Base-by-base conservation (phyloP, 495 filamentous ascomycete genomes). In the Rostrohypoxylon terebratum region DNA sequence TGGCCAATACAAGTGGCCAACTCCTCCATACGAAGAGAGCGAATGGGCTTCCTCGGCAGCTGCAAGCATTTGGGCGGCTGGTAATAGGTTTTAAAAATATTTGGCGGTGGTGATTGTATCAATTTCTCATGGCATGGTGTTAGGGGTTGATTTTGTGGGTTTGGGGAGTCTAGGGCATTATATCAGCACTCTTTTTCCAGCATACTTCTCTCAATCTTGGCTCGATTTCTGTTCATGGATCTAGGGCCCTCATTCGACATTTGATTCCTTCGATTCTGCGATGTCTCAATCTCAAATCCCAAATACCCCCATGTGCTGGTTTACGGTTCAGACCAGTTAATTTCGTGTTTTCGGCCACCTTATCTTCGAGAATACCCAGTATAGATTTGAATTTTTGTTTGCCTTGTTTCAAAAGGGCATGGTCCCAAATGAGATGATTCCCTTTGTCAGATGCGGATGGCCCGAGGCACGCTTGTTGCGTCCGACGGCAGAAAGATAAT, bases 11-110 rank as follows among this genome's bases (percentile, higher is more conserved):
- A 93, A 94, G 79, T 97, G 93, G 92, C 94, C 94, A 25, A 98
- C 96, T n/a, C 96, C 96, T 42, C 96, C 96, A 28, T 96, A 97
- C 74, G 84, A 87, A 59, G 94, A 96, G 75, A 88, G 90, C 66
- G 96, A 94, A 78, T 97, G 92, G 94, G 92, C 89, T 31, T 89
- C 90, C n/a, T 89, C 93, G 45, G 90, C 91, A 18, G 85, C 92
- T 23, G 89, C 91, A 4, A 92, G 90, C 81, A 92, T 93, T 59
- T 92, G 92, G 79, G 84, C 91, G 55, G 89, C 88, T 44, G 88
- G 89, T 28, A 86, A 83, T 73, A 83, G 85, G 57, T 84, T 87
- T 72, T 89, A 80, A 71, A 48, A 62, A 63, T 28, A 58, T 69
- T 68, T 66, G 51, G 54, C 61, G 61, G 59, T 60, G 75, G 68